Conservation (phyloP, 495 filamentous ascomycete species). For the Lophiotrema nucula region DNA sequence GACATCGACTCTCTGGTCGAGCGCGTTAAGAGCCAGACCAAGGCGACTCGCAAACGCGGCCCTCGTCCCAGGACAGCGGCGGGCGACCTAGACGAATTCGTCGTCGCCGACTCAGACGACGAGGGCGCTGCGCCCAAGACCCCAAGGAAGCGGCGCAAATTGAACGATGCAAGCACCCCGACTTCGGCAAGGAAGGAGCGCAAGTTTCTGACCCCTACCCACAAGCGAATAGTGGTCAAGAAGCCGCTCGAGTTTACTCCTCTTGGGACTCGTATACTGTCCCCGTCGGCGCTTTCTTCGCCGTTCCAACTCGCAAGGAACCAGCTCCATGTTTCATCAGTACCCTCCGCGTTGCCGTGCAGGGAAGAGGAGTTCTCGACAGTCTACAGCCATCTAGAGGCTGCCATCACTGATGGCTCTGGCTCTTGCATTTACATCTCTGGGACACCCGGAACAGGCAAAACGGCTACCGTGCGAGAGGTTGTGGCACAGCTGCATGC, state of each 20-base stretch:
- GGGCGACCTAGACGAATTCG: conserved; percentile 49
- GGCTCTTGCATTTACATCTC: conserved; percentile 98
- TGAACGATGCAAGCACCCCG: conserved; percentile 50
- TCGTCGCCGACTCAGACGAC: conserved; percentile 46
- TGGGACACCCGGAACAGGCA: conserved; percentile 98
- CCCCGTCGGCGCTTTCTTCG: conserved; percentile 75
- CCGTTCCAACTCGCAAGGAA: conserved; percentile 90
- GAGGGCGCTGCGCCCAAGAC: conserved; percentile 51
- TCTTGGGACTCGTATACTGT: conserved; percentile 80
- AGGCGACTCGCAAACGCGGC: conserved; percentile 60
- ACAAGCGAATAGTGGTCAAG: conserved; percentile 77
- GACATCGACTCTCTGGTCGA: conserved; percentile 63
- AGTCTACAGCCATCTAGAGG: conserved; percentile 90
- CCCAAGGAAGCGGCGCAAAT: conserved; percentile 58
- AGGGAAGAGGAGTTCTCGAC: conserved; percentile 86
- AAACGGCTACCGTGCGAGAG: conserved; percentile 96
- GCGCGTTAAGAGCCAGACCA: conserved; percentile 67
- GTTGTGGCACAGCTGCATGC: conserved; percentile 85
- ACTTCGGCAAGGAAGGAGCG: conserved; percentile 57
- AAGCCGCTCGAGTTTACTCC: conserved; percentile 94
- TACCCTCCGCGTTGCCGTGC: conserved; percentile 85
- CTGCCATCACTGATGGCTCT: conserved; percentile 88
- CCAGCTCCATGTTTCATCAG: conserved; percentile 86
- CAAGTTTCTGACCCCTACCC: conserved; percentile 67
- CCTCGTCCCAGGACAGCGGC: conserved; percentile 41